phyloP scores from a whole-genome alignment of 1,284 basidiomycete species.

The Thelephora terrestris region DNA sequence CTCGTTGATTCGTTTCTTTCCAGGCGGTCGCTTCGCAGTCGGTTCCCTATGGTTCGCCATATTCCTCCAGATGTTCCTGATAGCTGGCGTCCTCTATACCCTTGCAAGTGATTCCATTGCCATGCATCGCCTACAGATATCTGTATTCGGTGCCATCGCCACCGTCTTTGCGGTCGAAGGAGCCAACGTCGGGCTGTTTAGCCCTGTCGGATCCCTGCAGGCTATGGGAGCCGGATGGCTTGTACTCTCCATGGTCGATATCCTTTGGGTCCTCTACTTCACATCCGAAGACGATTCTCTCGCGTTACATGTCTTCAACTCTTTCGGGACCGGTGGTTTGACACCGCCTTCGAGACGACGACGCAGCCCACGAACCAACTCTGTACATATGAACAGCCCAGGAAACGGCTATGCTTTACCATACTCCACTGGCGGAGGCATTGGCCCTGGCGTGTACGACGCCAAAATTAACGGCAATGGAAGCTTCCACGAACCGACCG shows the following conservation, averaged over 20 bases:
- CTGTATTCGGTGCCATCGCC: slow-evolving; percentile 77
- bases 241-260: slow-evolving; percentile 81
- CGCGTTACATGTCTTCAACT: slow-evolving; percentile 75
- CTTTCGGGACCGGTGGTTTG: slow-evolving; percentile 78
- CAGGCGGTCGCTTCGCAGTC: slow-evolving; percentile 38
- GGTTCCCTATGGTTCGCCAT: slow-evolving; percentile 89
- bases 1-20: slow-evolving; percentile 7
- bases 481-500: slow-evolving; percentile 34
- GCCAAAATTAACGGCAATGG: slow-evolving; percentile 37
- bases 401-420: slow-evolving; percentile 58
- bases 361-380: slow-evolving; percentile 40
- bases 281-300: slow-evolving; percentile 92
- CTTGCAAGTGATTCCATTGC: slow-evolving; percentile 78
- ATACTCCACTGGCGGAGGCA: slow-evolving; percentile 31
- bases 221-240: slow-evolving; percentile 93
- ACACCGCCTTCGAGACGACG: slow-evolving; percentile 68
- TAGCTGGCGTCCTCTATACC: slow-evolving; percentile 71
- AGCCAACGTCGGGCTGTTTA: slow-evolving; percentile 59
- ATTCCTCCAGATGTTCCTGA: slow-evolving; percentile 77
- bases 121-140: slow-evolving; percentile 82
- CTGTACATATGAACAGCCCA: slow-evolving; percentile 44
- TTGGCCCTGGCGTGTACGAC: slow-evolving; percentile 52
- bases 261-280: slow-evolving; percentile 94
- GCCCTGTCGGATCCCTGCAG: slow-evolving; percentile 41
- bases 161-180: slow-evolving; percentile 84